A percentile compares a stretch with the other conserved stretches of the same genome.
Conservation (phyloP, 2,329 filamentous ascomycete species). For the Claviceps humidiphila region DNA sequence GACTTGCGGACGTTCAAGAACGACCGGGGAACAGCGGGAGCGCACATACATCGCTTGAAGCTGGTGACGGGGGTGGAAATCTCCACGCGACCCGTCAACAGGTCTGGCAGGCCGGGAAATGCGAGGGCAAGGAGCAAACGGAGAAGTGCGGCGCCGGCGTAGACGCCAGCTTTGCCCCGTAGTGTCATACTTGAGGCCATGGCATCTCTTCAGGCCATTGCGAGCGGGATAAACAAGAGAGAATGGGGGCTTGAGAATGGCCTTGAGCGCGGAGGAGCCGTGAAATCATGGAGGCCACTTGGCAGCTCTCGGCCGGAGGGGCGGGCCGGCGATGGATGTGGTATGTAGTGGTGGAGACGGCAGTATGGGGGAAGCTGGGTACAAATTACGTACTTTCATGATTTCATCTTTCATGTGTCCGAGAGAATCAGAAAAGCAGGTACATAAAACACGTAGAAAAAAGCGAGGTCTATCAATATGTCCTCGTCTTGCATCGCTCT, state of each 20-base stretch:
- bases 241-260: not conserved
- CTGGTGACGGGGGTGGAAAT: conserved; percentile 94
- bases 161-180: conserved; percentile 42
- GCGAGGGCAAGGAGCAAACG: conserved; percentile 66
- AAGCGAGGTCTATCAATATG: no score
- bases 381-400: no score
- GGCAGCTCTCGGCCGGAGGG: not conserved
- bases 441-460: no score
- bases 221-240: not conserved
- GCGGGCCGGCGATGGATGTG: not conserved
- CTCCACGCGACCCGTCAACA: conserved; percentile 84
- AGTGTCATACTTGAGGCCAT: conserved; percentile 23
- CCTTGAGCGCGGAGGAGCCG: conserved; percentile 1
- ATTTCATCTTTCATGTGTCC: no score
- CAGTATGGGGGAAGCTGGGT: not conserved
- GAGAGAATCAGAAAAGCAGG: no score
- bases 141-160: conserved; percentile 61
- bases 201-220: conserved; percentile 6
- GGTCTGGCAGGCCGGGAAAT: conserved; percentile 72
- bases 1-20: no score
- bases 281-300: conserved; percentile 8
- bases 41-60: conserved; percentile 78
- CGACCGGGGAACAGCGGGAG: not conserved
- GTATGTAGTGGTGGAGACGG: not conserved
- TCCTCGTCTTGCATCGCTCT: no score